Conservation (phyloP, 257 asterid species). For the Buddleja alternifolia region DNA sequence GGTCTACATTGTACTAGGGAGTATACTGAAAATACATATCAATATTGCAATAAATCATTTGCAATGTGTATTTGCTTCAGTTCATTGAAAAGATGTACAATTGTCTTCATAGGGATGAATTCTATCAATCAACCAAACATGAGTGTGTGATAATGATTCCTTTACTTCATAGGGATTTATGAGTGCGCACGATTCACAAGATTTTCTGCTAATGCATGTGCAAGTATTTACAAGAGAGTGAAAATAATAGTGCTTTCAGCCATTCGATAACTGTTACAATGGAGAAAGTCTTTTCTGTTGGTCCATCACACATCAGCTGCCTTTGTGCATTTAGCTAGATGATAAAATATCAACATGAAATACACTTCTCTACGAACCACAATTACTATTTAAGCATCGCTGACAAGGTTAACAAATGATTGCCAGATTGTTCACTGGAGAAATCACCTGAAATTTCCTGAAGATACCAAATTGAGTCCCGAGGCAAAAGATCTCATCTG, state of each 20-base stretch:
- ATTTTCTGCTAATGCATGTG: not conserved
- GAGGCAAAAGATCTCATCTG: constrained; percentile 95
- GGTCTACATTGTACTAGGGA: not conserved
- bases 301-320: not conserved
- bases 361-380: constrained; percentile 4
- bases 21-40: not conserved
- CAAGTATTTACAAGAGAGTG: not conserved
- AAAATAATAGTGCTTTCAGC: constrained; percentile 8
- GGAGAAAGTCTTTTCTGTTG: not conserved
- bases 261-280: not conserved
- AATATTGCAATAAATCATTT: constrained; percentile 2
- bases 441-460: constrained; percentile 85
- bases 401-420: constrained; percentile 30
- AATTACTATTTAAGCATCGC: constrained; percentile 25
- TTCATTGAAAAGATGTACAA: not conserved
- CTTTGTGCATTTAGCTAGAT: constrained; percentile 13
- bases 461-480: constrained; percentile 66
- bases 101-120: not conserved
- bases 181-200: not conserved
- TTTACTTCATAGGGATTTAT: not conserved
- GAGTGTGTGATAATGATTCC: not conserved
- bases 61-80: not conserved
- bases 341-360: constrained; percentile 15
- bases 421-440: constrained; percentile 96
- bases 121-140: not conserved